Base-by-base conservation (phyloP, 257 asterid genomes). In the Rehmannia glutinosa region DNA sequence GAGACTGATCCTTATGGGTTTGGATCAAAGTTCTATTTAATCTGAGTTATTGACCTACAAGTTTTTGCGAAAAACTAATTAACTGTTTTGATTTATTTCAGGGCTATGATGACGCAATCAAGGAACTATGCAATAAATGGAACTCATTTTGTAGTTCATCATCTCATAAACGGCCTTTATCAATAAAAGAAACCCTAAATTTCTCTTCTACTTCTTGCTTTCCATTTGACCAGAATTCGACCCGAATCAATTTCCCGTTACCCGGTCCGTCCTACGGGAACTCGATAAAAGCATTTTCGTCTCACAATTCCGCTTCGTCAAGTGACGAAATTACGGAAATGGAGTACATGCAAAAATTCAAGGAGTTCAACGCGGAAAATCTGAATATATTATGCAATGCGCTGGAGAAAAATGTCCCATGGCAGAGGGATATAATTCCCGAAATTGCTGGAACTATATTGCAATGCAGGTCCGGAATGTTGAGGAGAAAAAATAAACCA, bases 401-500 rank as follows among this genome's bases (percentile, higher is more conserved):
- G 19, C 64, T 92, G 68, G 93, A 87, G 81, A 77, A 81, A 42
- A 83, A 80, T 47, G 91, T 84, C 5, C 88, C 95, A 5, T 77
- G 85, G 82, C 91, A 87, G 61, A 87, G 62, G 33, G 77, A 83
- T 5, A 68, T 83, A 21, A 80, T 89, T 19, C 78, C 81, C 0
- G 90, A 86, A 6, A 81, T 92, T 2, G 82, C 82, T 0, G 89
- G 83, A 20, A 83, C 93, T 0, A 66, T 92, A 15, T 74, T 89
- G 25, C 91, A 84, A 63, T 92, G 91, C 83, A 71, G 98, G 63
- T 89, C 97, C 0, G 85, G 92, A 15, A 87, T 85, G 92, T 33
- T 80, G 21, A 73, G 72, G 32, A 76, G 91, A 63, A 84, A 74
- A 65, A 74, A 62, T 10, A 67, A 25, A 11, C 0, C 1, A 0